Base-by-base conservation (phyloP, 129 eudicot species). In the Saussurea involucrata region DNA sequence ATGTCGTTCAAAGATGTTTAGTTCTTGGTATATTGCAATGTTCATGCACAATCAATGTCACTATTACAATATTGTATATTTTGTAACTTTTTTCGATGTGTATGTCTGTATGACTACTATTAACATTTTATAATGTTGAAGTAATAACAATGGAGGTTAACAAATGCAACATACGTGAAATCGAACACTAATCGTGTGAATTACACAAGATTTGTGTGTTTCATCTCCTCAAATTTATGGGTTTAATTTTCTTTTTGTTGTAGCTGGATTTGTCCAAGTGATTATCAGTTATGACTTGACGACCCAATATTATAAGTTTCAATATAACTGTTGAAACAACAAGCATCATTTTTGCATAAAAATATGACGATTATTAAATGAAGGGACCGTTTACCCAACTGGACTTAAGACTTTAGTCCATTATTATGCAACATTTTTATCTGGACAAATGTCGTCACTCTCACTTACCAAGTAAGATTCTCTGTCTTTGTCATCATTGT, bases 81-180 rank as follows among this genome's bases (percentile, higher is more conserved):
- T 44, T 13, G 57, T 44, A 12, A 44, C 6, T 4, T 15, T 13
- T 27, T 27, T 1, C 60, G 1, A 49, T 49, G 60, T 49, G 60
- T 49, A 49, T 49, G 8, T 17, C 20, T 15, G 7, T 49, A 49
- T n/a, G 21, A 5, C 21, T 40, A 11, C 46, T 37, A 37, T 37
- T 37, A 37, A 37, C 15, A 37, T 49, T 17, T 53, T 53, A 22
- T 53, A 17, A 53, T 53, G 21, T n/a, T 4, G 3, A 53, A 53
- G 61, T 53, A 53, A n/a, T 53, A 53, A 46, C 29, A 66, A 42
- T 29, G 66, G 73, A 76, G 73, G 80, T 67, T 76, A 49, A 76
- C 33, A 66, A 66, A 76, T 46, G 80, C 80, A 66, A 44, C 42
- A 63, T 73, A 72, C 73, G 73, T 72, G 78, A 46, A 34, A 63